Evolutionary conservation across 768 basidiomycete species (phyloP), one percentile per base, ranked within the genome.

Genomic region (Kondoa malvinella): DNA sequence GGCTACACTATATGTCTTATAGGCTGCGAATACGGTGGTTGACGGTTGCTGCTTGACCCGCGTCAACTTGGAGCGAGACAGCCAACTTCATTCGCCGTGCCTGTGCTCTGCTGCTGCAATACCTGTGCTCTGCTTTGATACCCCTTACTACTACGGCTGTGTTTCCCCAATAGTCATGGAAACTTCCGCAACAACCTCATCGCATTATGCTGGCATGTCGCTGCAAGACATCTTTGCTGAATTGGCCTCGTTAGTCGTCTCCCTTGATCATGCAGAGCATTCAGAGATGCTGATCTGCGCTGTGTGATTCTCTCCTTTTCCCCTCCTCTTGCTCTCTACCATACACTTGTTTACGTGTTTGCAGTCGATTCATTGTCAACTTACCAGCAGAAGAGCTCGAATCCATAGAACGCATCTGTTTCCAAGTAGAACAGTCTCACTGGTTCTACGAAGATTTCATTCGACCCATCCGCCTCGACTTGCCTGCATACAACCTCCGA

Each of bases 401-500:
- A 62, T 90, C 88, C 17, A 81, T 94, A 66, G 92, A 95, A 75
- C 85, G 95, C 69, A 85, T 97, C 73, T 96, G 90, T 79, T 99
- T 97, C 79, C 94, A 97, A 79, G 89, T 97, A 69, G 95, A 99
- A 78, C 92, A 97, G 82, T 95, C 92, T n/a, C 94, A 96, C 76
- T 99, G 94, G 94, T 99, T 89, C 77, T 99, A 99, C 74, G 95
- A 97, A 80, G 95, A 99, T 77, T 97, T 95, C 73, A 85, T 97
- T 71, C 88, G 95, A 57, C 91, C 92, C 76, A 84, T 88, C 77
- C 88, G 91, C 67, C 85, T 86, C 8, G 83, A 84, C 68, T 85
- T 96, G 57, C 94, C 91, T 0, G 87, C 91, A 0, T 81, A 91
- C 69, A 84, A 86, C 21, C 84, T 97, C 73, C 91, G 92, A 80